Percentiles rank a stretch among this genome's conserved stretches.
These are phyloP conservation scores for Marsdenia floribunda DNA, from an alignment of 257 asterid genomes.

Conservation along the genomic window DNA sequence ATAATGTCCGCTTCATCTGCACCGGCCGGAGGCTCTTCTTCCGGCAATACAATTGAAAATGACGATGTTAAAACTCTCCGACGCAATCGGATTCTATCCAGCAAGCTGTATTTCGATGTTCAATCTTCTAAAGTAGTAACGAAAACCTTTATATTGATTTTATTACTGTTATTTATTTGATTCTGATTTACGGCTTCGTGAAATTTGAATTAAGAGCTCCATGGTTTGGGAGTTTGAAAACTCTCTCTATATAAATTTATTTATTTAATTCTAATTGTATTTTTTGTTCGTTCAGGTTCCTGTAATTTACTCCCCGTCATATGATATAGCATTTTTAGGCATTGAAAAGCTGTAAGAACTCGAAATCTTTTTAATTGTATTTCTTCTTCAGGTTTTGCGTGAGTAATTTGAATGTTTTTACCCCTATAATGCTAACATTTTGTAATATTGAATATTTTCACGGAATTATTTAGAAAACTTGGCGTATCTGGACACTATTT, in stretches of 20 bases:
- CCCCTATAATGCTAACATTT: not conserved
- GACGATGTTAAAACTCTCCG: slow-evolving; percentile 47
- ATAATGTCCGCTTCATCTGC: slow-evolving; percentile 35
- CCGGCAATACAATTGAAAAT: slow-evolving; percentile 13
- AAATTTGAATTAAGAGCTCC: not conserved
- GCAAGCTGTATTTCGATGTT: slow-evolving; percentile 81
- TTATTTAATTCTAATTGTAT: not conserved
- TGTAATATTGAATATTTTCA: not conserved
- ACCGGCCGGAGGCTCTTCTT: slow-evolving; percentile 22
- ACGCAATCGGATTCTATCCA: slow-evolving; percentile 60
- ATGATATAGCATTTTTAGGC: slow-evolving; percentile 78
- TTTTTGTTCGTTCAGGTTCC: slow-evolving; percentile 55
- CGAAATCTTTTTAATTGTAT: not conserved
- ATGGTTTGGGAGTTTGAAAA: not conserved
- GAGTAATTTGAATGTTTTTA: not conserved
- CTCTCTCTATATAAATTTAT: not conserved
- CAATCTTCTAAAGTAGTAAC: slow-evolving; percentile 51
- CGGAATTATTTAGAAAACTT: not conserved
- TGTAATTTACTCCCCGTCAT: slow-evolving; percentile 67
- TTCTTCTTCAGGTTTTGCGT: not conserved
- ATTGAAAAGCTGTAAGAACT: slow-evolving; percentile 74
- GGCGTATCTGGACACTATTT: not conserved
- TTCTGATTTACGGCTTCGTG: no score
- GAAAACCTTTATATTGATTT: not conserved
- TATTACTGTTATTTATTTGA: not conserved